Evolutionary conservation across 345 rosid genomes (phyloP).

Genomic region (Moringa oleifera): DNA sequence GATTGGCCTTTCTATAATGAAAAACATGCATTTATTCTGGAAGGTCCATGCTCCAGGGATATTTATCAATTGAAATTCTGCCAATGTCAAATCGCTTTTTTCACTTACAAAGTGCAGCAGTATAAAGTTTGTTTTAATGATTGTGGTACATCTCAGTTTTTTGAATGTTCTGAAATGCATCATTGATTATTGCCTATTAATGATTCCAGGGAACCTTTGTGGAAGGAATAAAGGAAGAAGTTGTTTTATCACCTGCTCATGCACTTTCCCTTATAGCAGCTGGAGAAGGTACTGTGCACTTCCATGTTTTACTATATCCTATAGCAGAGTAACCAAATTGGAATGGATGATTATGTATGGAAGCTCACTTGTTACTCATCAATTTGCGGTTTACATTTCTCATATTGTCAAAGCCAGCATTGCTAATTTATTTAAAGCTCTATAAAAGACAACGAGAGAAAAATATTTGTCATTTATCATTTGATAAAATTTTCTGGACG

Average conservation of each 20-base stretch:
- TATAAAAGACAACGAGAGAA: too few relatives aligned
- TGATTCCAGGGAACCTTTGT: conserved; percentile 86
- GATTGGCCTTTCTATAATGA: not conserved
- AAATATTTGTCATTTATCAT: too few relatives aligned
- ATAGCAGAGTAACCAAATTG: conserved; percentile 12
- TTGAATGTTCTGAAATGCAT: conserved; percentile 6
- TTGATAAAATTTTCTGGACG: too few relatives aligned
- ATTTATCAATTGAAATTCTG: too few relatives aligned
- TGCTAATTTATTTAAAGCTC: too few relatives aligned
- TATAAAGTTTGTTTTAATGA: not conserved
- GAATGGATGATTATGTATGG: conserved; percentile 1
- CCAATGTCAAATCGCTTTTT: not conserved
- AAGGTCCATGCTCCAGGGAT: not conserved
- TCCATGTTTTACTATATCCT: conserved; percentile 18
- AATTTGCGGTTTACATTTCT: not conserved
- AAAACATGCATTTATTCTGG: not conserved
- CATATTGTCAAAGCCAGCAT: conserved; percentile 12
- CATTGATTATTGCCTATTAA: conserved; percentile 16
- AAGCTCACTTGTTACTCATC: not conserved
- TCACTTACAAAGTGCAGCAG: not conserved
- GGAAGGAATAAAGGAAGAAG: conserved; percentile 98
- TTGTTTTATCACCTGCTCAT: conserved; percentile 98
- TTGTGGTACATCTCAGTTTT: conserved; percentile 1
- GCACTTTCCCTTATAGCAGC: conserved; percentile 97
- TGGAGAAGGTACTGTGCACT: conserved; percentile 77